phyloP scores from a whole-genome alignment of 257 asterid genomes.

The Solanum sitiens region DNA sequence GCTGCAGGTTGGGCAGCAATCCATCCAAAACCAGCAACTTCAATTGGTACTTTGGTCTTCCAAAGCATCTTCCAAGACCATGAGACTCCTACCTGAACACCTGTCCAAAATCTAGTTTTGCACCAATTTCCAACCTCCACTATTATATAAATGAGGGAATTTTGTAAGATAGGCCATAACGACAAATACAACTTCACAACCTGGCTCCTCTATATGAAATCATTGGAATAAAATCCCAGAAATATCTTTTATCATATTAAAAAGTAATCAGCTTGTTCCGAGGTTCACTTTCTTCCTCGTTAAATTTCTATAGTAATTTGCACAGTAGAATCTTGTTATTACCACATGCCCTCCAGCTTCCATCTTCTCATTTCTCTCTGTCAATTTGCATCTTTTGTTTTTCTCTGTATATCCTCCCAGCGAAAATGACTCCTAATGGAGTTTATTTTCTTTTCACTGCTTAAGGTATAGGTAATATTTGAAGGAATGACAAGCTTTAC shows the following conservation, averaged over 20 bases:
- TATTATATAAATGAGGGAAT: not conserved
- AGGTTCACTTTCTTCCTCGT: not conserved
- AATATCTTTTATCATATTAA: not conserved
- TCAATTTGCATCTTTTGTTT: not conserved
- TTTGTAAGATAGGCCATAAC: not conserved
- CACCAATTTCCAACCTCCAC: not conserved
- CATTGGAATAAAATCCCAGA: not conserved
- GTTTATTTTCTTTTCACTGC: not conserved
- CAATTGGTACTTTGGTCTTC: not conserved
- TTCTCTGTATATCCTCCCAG: not conserved
- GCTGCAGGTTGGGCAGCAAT: not conserved
- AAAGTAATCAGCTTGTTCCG: not conserved
- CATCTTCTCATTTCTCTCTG: not conserved
- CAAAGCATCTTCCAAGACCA: not conserved
- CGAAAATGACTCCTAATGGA: not conserved
- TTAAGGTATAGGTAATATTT: not conserved
- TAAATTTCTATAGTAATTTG: not conserved
- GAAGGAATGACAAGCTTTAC: not conserved
- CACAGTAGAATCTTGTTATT: not conserved
- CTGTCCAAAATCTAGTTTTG: not conserved
- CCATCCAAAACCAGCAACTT: not conserved
- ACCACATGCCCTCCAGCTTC: not conserved
- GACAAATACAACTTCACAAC: not conserved
- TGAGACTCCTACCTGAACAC: not conserved
- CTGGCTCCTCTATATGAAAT: not conserved